These are phyloP conservation scores for Brassica cretica DNA, from an alignment of 345 rosid genomes.

Conservation along the genomic window DNA sequence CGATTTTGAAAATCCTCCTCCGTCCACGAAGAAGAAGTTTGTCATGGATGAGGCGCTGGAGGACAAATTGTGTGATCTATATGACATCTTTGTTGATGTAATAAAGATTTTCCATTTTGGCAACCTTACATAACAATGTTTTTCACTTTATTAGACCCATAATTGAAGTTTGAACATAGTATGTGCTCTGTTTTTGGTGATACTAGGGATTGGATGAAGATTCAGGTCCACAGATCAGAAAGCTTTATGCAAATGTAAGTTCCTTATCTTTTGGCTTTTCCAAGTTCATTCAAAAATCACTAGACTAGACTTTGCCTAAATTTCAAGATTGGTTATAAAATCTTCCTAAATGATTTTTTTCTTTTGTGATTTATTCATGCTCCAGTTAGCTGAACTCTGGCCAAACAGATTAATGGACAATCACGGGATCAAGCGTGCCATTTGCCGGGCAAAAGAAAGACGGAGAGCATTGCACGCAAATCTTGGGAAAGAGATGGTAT, in stretches of 20 bases:
- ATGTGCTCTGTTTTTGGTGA: conserved; percentile 20
- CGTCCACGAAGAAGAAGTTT: conserved; percentile 54
- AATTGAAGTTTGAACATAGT: not conserved
- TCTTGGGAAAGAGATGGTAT: conserved; percentile 29
- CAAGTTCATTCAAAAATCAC: not conserved
- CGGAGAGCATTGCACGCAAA: conserved; percentile 37
- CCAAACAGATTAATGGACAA: conserved; percentile 56
- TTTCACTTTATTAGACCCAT: not conserved
- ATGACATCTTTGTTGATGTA: conserved; percentile 92
- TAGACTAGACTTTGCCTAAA: not conserved
- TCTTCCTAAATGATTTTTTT: not conserved
- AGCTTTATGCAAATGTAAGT: conserved; percentile 69
- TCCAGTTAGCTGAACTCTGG: conserved; percentile 60
- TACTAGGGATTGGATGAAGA: conserved; percentile 69
- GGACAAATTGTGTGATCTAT: conserved; percentile 91
- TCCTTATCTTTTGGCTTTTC: not conserved
- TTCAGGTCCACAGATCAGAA: conserved; percentile 80
- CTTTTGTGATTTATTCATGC: conserved; percentile 14
- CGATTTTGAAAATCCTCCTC: conserved; percentile 57
- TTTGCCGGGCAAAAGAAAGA: conserved; percentile 52
- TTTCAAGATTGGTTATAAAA: not conserved
- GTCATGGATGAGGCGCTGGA: conserved; percentile 75
- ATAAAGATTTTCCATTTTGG: not conserved
- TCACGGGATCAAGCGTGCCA: conserved; percentile 51
- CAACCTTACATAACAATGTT: not conserved